Percentiles rank a stretch among this genome's conserved stretches.
phyloP scores from a whole-genome alignment of 2,329 filamentous ascomycete genomes.

The Aschersonia sp. region DNA sequence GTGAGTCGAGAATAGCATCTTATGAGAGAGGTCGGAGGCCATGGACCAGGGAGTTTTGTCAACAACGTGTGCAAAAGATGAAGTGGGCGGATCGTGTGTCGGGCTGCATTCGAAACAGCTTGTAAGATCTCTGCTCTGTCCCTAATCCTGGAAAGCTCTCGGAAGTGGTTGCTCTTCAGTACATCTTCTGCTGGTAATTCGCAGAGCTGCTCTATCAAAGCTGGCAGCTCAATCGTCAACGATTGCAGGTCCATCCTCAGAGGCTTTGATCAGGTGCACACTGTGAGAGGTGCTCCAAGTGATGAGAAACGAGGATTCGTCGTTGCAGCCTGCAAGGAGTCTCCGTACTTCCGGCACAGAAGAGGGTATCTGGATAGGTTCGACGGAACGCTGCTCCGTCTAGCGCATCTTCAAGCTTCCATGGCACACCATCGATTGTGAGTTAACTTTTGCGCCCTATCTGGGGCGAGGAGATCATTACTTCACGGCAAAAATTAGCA shows the following conservation, averaged over 20 bases:
- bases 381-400: too few species aligned
- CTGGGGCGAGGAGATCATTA: too few species aligned
- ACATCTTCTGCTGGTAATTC: conserved; percentile 7
- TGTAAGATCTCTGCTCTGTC: conserved; percentile 9
- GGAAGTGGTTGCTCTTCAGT: conserved; percentile 6
- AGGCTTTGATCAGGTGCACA: too few species aligned
- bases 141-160: not conserved
- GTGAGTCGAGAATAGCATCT: conserved; percentile 19
- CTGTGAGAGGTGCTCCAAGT: too few species aligned
- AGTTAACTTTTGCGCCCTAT: too few species aligned
- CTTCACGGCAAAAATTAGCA: too few species aligned
- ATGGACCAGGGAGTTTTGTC: conserved; percentile 11
- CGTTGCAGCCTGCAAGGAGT: too few species aligned
- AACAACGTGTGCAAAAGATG: conserved; percentile 12
- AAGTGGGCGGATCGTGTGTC: conserved; percentile 11
- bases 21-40: conserved; percentile 15
- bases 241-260: not conserved
- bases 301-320: too few species aligned
- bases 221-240: not conserved
- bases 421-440: too few species aligned
- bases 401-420: too few species aligned
- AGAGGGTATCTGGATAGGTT: too few species aligned
- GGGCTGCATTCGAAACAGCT: conserved; percentile 8
- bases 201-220: conserved; percentile 4
- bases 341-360: too few species aligned